Base-by-base conservation (phyloP, 345 rosid genomes). In the Hibiscus trionum region DNA sequence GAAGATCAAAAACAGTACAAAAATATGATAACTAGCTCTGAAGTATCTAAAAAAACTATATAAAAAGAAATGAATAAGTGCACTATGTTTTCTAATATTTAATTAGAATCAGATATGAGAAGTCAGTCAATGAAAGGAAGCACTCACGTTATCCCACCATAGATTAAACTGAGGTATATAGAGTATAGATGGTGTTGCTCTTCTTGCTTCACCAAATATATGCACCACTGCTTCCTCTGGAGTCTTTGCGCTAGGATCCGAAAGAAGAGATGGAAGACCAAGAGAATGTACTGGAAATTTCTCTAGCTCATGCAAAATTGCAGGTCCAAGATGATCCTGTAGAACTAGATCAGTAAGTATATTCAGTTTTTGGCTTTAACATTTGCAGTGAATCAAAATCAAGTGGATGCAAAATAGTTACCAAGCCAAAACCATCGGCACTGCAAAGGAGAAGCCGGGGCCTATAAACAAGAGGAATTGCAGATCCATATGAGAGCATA, bases 261-360 rank as follows among this genome's bases (percentile, higher is more conserved):
- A 95, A 75, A 95, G 97, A 74, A 95, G 97, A 76, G 99, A 88
- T 11, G 98, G 87, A 84, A 95, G 99, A 61, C 99, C 99, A 73
- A 95, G 88, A 59, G 98, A 93, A 78, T 90, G 97, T 74, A 95
- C 93, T 21, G 99, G 99, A 82, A 90, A 90, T 59, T 90, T 95
- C 88, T 95, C 99, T 81, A 95, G 84, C 80, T 95, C 96, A 79
- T 95, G 99, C 69, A 95, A 80, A 78, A 95, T 80, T 55, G 99
- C 97, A 77, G 99, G 99, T 81, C 99, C 99, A 72, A 95, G 89
- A 82, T 95, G 99, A 90, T 95, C 99, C 98, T 95, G 96, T 79
- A 80, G 82, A 78, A 83, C 86, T 87, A 85, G 79, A 83, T 86
- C 86, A 87, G 96, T 87, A 78, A 84, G 93, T 90, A 84, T 50